A percentile compares a stretch with the other conserved stretches of the same genome.
These are phyloP conservation scores for Aspergillus steynii DNA, from an alignment of 495 filamentous ascomycete species.

Conservation along the genomic window DNA sequence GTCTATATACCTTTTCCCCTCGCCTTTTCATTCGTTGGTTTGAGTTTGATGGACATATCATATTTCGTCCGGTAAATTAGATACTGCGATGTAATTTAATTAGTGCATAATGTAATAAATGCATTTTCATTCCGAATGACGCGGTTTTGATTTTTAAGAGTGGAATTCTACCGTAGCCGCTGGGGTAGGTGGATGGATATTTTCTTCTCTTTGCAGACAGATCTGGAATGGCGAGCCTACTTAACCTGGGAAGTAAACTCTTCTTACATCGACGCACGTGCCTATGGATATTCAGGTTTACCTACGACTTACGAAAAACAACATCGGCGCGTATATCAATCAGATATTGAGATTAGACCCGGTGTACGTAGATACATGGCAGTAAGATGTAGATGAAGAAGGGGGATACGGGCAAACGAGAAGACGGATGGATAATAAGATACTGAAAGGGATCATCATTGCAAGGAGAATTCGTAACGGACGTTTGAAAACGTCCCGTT, in stretches of 20 bases:
- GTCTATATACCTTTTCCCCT: not conserved
- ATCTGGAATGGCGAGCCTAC: too few species aligned
- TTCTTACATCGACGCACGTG: too few species aligned
- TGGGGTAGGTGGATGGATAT: too few species aligned
- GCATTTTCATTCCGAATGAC: not conserved
- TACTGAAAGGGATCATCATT: not conserved
- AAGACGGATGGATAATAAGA: not conserved
- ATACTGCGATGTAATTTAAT: not conserved
- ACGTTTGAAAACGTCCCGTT: conserved; percentile 7
- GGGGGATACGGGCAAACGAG: conserved; percentile 3
- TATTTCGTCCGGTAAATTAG: not conserved
- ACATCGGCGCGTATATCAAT: not conserved
- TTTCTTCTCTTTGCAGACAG: too few species aligned
- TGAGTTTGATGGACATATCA: not conserved
- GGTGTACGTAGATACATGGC: conserved; percentile 32
- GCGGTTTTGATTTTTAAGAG: not conserved
- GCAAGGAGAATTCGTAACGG: not conserved
- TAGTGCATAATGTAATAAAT: not conserved
- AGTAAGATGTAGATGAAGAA: conserved; percentile 19
- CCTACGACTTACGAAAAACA: not conserved
- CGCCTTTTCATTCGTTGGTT: not conserved
- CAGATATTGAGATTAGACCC: conserved; percentile 10
- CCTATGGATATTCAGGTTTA: not conserved
- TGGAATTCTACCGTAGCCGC: not conserved
- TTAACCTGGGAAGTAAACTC: too few species aligned